phyloP scores from a whole-genome alignment of 1,139 yeast genomes.

The Scheffersomyces illinoinensis region DNA sequence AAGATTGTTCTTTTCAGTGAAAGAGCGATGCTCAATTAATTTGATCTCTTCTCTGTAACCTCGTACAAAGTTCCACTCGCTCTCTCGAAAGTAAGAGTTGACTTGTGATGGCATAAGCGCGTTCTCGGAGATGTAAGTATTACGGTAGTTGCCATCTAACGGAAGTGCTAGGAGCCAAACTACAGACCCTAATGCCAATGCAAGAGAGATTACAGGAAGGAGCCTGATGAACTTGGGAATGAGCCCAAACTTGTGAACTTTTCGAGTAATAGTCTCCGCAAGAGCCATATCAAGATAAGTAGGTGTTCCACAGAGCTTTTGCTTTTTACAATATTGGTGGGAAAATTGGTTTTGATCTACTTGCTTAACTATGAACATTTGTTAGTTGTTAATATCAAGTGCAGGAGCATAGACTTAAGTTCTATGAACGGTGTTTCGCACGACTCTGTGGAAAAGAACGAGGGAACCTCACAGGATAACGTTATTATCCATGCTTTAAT shows the following conservation, averaged over 20 bases:
- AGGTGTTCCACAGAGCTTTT: not conserved
- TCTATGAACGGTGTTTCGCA: not conserved
- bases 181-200: constrained; percentile 61
- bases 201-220: constrained; percentile 64
- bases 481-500: no score
- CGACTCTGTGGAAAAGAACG: not conserved
- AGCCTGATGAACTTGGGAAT: constrained; percentile 55
- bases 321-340: not conserved
- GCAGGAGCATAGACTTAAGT: not conserved
- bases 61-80: constrained; percentile 90
- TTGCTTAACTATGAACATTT: not conserved
- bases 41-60: constrained; percentile 72
- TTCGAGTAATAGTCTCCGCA: constrained; percentile 54
- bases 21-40: constrained; percentile 35
- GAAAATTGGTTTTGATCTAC: not conserved
- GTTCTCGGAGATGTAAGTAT: constrained; percentile 89
- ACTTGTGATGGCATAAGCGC: constrained; percentile 98
- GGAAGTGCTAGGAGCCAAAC: constrained; percentile 74
- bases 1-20: constrained; percentile 40
- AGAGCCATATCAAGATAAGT: constrained; percentile 49
- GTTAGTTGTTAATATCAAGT: not conserved
- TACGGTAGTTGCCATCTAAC: constrained; percentile 75
- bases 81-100: constrained; percentile 85
- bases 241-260: constrained; percentile 57
- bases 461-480: not conserved